Evolutionary conservation across 2,329 filamentous ascomycete species (phyloP), one percentile per base, ranked within the genome.

Genomic region (Aspergillus sp.): DNA sequence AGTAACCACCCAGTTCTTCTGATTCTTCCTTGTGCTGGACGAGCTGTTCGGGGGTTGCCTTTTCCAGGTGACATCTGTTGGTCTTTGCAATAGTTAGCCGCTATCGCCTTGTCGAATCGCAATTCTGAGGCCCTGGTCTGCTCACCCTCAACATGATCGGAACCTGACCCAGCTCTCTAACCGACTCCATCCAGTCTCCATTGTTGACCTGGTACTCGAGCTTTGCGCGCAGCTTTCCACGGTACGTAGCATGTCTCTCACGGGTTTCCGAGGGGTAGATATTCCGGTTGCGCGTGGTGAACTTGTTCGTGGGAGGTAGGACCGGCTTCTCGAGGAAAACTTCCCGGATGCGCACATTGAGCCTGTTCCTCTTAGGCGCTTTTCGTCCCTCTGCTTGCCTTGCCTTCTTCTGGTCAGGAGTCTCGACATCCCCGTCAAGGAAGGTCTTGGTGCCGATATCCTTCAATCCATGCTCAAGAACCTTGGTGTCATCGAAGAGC

Each of bases 1-100:
- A 98, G 69, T 97, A 98, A 41, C 93, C 93, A 33, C 93, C 93
- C 27, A 97, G 73, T 69, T 98, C 93, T 69, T 98, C 93, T 0
- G 90, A 87, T 69, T 98, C 93, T 71, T 98, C 93, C 66, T 96
- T 95, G 51, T 83, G 82, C 54, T 86, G 78, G 25, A 97, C 89
- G 13, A 98, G 78, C 60, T 86, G 78, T 9, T 85, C 84, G 0
- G 93, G 93, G 5, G 88, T 85, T 60, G 90, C 84, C 53, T 86
- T 85, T 67, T 95, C 85, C 22, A 98, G 80, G 65, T 98, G 90
- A 65, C 93, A 98, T 66, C 84, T 80, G 66, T 90, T 95, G 50
- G 90, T 93, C 84, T 90, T 13, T 39, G 33, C 3, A 23, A 25
- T 15, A 4, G 7, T 10, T 10, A 44, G 43, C 10, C 25, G 25